These are phyloP conservation scores for Neurospora sp. DNA, from an alignment of 495 filamentous ascomycete genomes.

Conservation along the genomic window DNA sequence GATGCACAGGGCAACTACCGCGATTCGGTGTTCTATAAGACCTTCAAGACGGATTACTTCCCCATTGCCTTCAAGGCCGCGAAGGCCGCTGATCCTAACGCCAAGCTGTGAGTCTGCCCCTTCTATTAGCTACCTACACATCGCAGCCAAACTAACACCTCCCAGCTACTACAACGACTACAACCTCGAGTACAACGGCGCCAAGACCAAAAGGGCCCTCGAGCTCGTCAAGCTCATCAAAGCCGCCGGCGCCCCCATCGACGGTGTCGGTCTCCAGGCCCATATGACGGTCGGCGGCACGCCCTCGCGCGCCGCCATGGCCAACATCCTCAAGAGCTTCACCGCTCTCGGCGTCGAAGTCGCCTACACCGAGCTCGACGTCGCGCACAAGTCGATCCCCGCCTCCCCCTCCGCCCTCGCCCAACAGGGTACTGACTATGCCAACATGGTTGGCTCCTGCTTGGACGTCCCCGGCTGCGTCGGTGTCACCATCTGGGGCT, in stretches of 20 bases:
- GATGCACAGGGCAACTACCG: slow-evolving; percentile 27
- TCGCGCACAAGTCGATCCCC: slow-evolving; percentile 35
- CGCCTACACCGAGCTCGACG: slow-evolving; percentile 55
- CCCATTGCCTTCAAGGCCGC: slow-evolving; percentile 40
- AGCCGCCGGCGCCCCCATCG: slow-evolving; percentile 41
- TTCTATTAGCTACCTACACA: not conserved
- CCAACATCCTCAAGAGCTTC: slow-evolving; percentile 32
- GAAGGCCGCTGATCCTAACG: slow-evolving; percentile 22
- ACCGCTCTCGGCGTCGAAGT: slow-evolving; percentile 43
- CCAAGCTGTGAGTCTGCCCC: slow-evolving; percentile 17
- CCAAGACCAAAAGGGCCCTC: slow-evolving; percentile 38
- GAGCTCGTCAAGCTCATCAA: slow-evolving; percentile 39
- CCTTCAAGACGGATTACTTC: slow-evolving; percentile 38
- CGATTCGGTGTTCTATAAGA: slow-evolving; percentile 26
- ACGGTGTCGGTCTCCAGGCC: slow-evolving; percentile 50
- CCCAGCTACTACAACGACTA: slow-evolving; percentile 59
- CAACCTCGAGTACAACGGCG: slow-evolving; percentile 46
- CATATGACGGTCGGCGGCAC: slow-evolving; percentile 47
- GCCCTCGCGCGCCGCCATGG: slow-evolving; percentile 30
- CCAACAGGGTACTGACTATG: slow-evolving; percentile 48
- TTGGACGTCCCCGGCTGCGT: slow-evolving; percentile 44
- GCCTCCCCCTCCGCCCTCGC: slow-evolving; percentile 27
- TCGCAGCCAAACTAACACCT: slow-evolving; percentile 30
- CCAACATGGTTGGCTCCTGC: slow-evolving; percentile 45
- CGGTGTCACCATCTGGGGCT: slow-evolving; percentile 57